These are phyloP conservation scores for Fusarium anguioides DNA, from an alignment of 2,329 filamentous ascomycete genomes.

Conservation along the genomic window DNA sequence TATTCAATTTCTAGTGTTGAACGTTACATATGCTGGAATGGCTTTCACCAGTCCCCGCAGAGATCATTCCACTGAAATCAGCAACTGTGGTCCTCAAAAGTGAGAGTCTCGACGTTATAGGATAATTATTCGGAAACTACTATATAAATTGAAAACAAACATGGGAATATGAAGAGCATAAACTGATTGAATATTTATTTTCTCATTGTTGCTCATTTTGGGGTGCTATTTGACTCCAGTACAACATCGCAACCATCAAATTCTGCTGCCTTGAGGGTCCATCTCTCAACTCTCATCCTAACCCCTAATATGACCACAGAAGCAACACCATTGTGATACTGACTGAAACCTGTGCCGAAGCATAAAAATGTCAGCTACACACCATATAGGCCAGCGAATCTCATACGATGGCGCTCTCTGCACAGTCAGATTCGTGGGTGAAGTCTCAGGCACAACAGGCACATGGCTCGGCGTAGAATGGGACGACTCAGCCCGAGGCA, in stretches of 20 bases:
- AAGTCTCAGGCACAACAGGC: slow-evolving; percentile 79
- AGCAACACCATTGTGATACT: background rate
- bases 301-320: background rate
- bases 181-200: too few species aligned
- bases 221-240: background rate
- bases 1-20: too few species aligned
- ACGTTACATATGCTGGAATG: too few species aligned
- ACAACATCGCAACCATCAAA: slow-evolving; percentile 9
- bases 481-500: slow-evolving; percentile 88
- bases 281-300: background rate
- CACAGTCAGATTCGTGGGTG: slow-evolving; percentile 85
- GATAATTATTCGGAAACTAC: background rate
- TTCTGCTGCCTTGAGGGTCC: slow-evolving; percentile 23
- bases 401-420: slow-evolving; percentile 83
- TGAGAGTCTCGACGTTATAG: background rate
- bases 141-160: background rate
- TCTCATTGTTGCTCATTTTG: background rate
- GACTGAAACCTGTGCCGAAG: background rate
- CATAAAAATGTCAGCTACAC: slow-evolving; percentile 52
- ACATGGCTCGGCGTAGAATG: slow-evolving; percentile 96
- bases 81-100: too few species aligned
- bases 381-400: slow-evolving; percentile 76
- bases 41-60: too few species aligned
- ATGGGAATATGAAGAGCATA: background rate
- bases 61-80: too few species aligned